Conservation (phyloP, 1,284 basidiomycete species). For the Fomes fomentarius region DNA sequence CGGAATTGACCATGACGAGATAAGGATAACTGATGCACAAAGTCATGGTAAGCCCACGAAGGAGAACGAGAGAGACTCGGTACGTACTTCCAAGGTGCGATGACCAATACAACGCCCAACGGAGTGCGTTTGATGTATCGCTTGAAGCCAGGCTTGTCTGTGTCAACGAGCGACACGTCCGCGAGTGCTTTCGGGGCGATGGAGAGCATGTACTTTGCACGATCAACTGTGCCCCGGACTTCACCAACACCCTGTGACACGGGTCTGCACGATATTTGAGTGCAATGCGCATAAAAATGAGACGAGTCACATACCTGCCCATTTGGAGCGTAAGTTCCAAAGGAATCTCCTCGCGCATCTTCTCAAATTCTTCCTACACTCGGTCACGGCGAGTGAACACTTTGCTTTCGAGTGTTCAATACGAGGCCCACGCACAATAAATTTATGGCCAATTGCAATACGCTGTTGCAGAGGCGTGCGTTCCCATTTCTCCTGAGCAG, state of each 20-base stretch:
- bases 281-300: neutral
- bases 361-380: conserved; percentile 73
- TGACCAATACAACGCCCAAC: conserved; percentile 86
- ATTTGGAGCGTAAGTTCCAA: conserved; percentile 80
- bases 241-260: conserved; percentile 80
- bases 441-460: conserved; percentile 74
- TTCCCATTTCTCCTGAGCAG: conserved; percentile 78
- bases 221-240: conserved; percentile 78
- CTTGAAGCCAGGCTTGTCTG: conserved; percentile 82
- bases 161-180: conserved; percentile 76
- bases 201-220: conserved; percentile 83
- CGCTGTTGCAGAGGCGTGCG: conserved; percentile 71
- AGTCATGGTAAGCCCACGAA: conserved; percentile 2
- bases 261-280: conserved; percentile 47
- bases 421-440: conserved; percentile 57
- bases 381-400: neutral
- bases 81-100: conserved; percentile 89
- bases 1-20: conserved; percentile 86
- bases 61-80: neutral
- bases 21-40: conserved; percentile 74
- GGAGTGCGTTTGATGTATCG: conserved; percentile 84
- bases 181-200: conserved; percentile 80
- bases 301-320: conserved; percentile 67
- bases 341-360: conserved; percentile 69
- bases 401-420: neutral